Percentiles rank a stretch among this genome's conserved stretches.
These are phyloP conservation scores for Heritiera littoralis DNA, from an alignment of 345 rosid species.

Conservation along the genomic window DNA sequence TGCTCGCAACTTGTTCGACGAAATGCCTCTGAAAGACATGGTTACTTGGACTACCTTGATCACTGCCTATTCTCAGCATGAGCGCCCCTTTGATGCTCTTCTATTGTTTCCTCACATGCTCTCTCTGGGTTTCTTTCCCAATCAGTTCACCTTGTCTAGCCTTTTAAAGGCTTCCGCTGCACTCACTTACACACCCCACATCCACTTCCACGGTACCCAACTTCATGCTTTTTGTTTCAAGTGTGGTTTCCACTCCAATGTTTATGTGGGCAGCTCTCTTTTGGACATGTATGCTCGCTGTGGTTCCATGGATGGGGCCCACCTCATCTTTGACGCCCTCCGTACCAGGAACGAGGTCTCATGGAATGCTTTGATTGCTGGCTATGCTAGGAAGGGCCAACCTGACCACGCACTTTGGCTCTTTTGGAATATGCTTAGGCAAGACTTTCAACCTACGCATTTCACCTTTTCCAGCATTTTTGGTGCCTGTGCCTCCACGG, in stretches of 20 bases:
- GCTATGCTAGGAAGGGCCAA: slow-evolving; percentile 46
- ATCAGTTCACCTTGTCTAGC: slow-evolving; percentile 49
- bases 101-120: slow-evolving; percentile 43
- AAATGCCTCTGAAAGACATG: slow-evolving; percentile 42
- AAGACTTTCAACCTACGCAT: slow-evolving; percentile 39
- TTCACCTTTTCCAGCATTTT: slow-evolving; percentile 46
- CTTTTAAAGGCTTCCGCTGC: slow-evolving; percentile 47
- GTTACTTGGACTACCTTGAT: slow-evolving; percentile 55
- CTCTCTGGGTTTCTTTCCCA: slow-evolving; percentile 37
- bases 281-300: slow-evolving; percentile 54
- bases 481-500: slow-evolving; percentile 42
- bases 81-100: slow-evolving; percentile 38
- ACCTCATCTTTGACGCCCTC: slow-evolving; percentile 32
- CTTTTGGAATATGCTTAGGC: slow-evolving; percentile 42
- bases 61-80: slow-evolving; percentile 47
- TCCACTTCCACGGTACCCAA: slow-evolving; percentile 39
- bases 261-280: slow-evolving; percentile 52
- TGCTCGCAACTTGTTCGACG: slow-evolving; percentile 42
- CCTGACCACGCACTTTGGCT: slow-evolving; percentile 38
- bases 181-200: neutral
- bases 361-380: slow-evolving; percentile 64
- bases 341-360: slow-evolving; percentile 51
- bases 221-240: slow-evolving; percentile 46
- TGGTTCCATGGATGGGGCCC: slow-evolving; percentile 44
- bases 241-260: slow-evolving; percentile 41